phyloP scores from a whole-genome alignment of 1,284 basidiomycete genomes.

The Fomitopsis pinicola region DNA sequence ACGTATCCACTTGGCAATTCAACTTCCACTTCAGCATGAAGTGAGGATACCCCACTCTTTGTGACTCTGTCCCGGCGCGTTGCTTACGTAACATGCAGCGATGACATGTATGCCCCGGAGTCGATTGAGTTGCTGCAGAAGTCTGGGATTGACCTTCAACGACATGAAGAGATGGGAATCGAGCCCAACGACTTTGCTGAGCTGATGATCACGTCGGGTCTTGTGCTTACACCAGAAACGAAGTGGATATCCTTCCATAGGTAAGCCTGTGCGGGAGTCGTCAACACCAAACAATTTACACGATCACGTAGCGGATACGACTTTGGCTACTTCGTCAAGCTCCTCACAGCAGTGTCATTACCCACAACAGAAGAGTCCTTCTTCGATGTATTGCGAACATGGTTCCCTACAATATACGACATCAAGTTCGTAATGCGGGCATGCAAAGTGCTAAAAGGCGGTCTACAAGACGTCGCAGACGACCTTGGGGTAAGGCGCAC shows the following conservation, averaged over 20 bases:
- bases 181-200: constrained; percentile 95
- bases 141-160: constrained; percentile 93
- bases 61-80: background rate
- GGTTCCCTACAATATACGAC: constrained; percentile 98
- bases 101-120: constrained; percentile 98
- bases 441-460: constrained; percentile 88
- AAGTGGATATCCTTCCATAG: constrained; percentile 99
- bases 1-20: constrained; percentile 97
- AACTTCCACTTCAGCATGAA: constrained; percentile 93
- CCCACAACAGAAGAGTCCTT: constrained; percentile 90
- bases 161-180: constrained; percentile 92
- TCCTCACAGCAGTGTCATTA: constrained; percentile 85
- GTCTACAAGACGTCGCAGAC: constrained; percentile 94
- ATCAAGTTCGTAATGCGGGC: constrained; percentile 96
- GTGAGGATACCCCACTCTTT: constrained; percentile 34
- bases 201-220: constrained; percentile 91
- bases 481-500: constrained; percentile 67
- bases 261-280: constrained; percentile 42
- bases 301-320: constrained; percentile 81
- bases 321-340: constrained; percentile 97
- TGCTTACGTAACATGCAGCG: constrained; percentile 44
- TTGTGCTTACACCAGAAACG: constrained; percentile 87
- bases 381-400: constrained; percentile 83
- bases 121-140: constrained; percentile 94
- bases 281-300: background rate